These are phyloP conservation scores for Suillus occidentalis DNA, from an alignment of 768 basidiomycete species.

Conservation along the genomic window DNA sequence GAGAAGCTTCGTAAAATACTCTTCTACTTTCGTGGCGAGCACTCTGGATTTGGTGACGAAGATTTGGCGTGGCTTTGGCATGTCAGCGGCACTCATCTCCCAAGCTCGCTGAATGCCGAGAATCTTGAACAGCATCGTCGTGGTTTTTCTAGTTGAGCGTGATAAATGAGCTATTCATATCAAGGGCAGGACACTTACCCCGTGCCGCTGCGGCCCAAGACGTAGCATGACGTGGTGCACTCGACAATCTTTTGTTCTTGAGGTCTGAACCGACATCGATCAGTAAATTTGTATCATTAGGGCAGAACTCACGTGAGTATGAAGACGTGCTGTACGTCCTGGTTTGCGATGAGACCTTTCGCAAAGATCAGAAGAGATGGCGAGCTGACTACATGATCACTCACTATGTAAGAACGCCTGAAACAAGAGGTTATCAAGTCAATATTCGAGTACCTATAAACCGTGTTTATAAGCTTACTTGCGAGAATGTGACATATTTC, in stretches of 20 bases:
- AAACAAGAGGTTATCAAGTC: neutral
- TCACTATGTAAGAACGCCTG: slow-evolving; percentile 26
- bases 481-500: slow-evolving; percentile 33
- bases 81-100: slow-evolving; percentile 33
- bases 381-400: neutral
- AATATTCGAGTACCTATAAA: neutral
- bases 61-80: slow-evolving; percentile 58
- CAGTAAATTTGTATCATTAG: slow-evolving; percentile 16
- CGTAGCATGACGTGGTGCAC: slow-evolving; percentile 59
- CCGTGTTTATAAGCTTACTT: slow-evolving; percentile 11
- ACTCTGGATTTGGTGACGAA: slow-evolving; percentile 72
- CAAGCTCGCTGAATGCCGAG: slow-evolving; percentile 62
- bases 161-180: neutral
- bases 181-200: slow-evolving; percentile 43
- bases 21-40: slow-evolving; percentile 68
- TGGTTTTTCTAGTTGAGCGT: slow-evolving; percentile 56
- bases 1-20: slow-evolving; percentile 56
- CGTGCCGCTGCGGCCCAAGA: slow-evolving; percentile 71
- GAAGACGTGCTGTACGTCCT: slow-evolving; percentile 28
- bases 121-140: slow-evolving; percentile 78
- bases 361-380: neutral
- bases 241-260: slow-evolving; percentile 60
- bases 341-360: slow-evolving; percentile 24
- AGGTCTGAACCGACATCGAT: slow-evolving; percentile 24
- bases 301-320: slow-evolving; percentile 21